Evolutionary conservation across 2,329 filamentous ascomycete genomes (phyloP).

Genomic region (Pseudodiploospora longispora): DNA sequence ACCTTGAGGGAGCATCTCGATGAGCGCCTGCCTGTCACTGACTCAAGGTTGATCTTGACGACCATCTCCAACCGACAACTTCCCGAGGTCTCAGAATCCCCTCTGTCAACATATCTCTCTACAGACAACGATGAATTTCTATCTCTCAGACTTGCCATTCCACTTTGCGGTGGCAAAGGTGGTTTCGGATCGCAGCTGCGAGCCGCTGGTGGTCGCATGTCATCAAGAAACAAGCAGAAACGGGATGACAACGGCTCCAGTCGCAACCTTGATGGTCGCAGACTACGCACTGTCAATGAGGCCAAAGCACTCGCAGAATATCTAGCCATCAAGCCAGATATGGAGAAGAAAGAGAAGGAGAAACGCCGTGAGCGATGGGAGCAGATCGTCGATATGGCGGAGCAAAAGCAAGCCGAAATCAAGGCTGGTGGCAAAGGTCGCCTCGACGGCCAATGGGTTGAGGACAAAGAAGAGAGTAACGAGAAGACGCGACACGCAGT

Average conservation of each 20-base stretch:
- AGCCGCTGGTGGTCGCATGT: constrained; percentile 96
- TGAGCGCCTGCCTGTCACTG: constrained; percentile 50
- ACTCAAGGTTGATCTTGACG: constrained; percentile 64
- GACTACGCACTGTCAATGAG: constrained; percentile 85
- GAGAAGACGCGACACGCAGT: constrained; percentile 77
- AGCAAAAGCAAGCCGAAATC: constrained; percentile 76
- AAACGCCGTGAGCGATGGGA: constrained; percentile 78
- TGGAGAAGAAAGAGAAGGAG: constrained; percentile 92
- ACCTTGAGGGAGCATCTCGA: constrained; percentile 58
- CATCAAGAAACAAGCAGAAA: constrained; percentile 79
- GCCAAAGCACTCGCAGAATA: constrained; percentile 95
- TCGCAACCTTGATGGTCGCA: constrained; percentile 83
- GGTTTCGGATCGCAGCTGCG: constrained; percentile 96
- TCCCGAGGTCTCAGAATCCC: constrained; percentile 39
- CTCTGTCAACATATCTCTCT: constrained; percentile 56
- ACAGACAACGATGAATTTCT: constrained; percentile 58
- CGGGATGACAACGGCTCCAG: constrained; percentile 84
- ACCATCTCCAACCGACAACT: constrained; percentile 73
- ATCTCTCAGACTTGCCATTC: constrained; percentile 70
- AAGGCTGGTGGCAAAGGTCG: constrained; percentile 62
- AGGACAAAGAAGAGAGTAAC: constrained; percentile 83
- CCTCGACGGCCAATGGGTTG: constrained; percentile 87
- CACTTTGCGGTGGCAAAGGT: constrained; percentile 87
- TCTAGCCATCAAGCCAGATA: constrained; percentile 89
- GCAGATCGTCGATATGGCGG: constrained; percentile 76